These are phyloP conservation scores for Wickerhamiella shivajii DNA, from an alignment of 805 yeast genomes.

Conservation along the genomic window DNA sequence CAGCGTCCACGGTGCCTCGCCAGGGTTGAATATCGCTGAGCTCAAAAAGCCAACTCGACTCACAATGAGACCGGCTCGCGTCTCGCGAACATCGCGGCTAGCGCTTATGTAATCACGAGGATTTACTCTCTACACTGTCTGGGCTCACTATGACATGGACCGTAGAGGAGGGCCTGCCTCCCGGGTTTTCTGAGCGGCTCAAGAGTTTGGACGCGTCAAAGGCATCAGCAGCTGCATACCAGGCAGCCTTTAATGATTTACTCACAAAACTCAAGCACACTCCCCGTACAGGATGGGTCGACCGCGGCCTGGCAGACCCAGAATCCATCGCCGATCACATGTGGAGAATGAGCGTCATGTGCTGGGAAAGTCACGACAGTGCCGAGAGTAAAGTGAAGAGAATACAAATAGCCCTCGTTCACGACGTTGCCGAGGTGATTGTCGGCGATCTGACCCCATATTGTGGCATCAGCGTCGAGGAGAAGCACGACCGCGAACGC, in stretches of 20 bases:
- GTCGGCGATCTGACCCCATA: constrained; percentile 92
- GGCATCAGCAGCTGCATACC: constrained; percentile 15
- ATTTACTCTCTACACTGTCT: too few relatives aligned
- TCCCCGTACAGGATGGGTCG: constrained; percentile 89
- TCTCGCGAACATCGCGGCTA: too few relatives aligned
- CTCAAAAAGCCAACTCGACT: too few relatives aligned
- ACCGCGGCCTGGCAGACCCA: constrained; percentile 39
- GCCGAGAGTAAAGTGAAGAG: constrained; percentile 51
- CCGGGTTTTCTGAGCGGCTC: constrained; percentile 28
- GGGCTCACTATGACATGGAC: too few relatives aligned
- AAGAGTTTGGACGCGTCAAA: constrained; percentile 10
- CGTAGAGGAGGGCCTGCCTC: constrained; percentile 41
- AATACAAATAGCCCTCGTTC: constrained; percentile 74
- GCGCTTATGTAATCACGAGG: too few relatives aligned
- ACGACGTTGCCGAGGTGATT: constrained; percentile 85
- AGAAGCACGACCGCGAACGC: constrained; percentile 72
- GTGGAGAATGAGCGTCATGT: constrained; percentile 81
- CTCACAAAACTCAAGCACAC: constrained; percentile 61
- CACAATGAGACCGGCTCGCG: too few relatives aligned
- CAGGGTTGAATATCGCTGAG: too few relatives aligned
- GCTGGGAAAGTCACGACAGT: constrained; percentile 47
- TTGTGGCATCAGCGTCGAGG: constrained; percentile 41
- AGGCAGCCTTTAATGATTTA: constrained; percentile 45
- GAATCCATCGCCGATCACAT: constrained; percentile 87
- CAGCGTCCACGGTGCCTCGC: too few relatives aligned